Base-by-base conservation (phyloP, 192 early-diverging fungal species). In the Obelidium mucronatum region DNA sequence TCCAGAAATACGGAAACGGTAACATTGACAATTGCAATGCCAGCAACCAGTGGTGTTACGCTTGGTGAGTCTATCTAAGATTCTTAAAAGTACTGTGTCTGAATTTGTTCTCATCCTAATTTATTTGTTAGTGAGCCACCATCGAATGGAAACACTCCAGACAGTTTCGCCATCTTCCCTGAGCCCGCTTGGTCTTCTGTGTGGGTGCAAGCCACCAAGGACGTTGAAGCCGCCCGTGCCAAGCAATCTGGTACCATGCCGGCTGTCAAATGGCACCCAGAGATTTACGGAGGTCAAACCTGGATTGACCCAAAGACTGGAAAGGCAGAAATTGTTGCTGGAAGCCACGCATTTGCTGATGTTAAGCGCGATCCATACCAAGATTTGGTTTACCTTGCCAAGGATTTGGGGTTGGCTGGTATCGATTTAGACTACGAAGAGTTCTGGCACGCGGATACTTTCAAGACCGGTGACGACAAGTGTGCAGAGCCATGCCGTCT, bases 221-320 rank as follows among this genome's bases (percentile, higher is more conserved):
- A 69, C 34, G 67, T 69, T n/a, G 37, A n/a, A n/a, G 22, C 67
- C 22, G 30, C 11, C 1, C 22, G 31, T 31, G 28, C 8, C 63
- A 65, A 65, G 63, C 19, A n/a, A 39, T 1, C 1, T 11, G 17
- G 19, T 8, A 39, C 40, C 22, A n/a, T n/a, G n/a, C n/a, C n/a
- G n/a, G n/a, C n/a, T n/a, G n/a, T n/a, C n/a, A n/a, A n/a, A n/a
- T 65, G 63, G 63, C 63, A 65, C 63, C 63, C 63, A 8, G 37
- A 65, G 17, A 11, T 65, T 31, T 11, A n/a, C 37, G 63, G 63
- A 26, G 63, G 63, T 28, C 17, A 11, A 22, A 37, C 15, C 15
- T 65, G n/a, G 19, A 37, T 39, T 31, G 28, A 11, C 1, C 34
- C 30, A 13, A 31, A 37, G 30, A 65, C 11, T 17, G 63, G 63